Conservation (phyloP, 1,139 yeast genomes). For the Lizanozyma gosingica region DNA sequence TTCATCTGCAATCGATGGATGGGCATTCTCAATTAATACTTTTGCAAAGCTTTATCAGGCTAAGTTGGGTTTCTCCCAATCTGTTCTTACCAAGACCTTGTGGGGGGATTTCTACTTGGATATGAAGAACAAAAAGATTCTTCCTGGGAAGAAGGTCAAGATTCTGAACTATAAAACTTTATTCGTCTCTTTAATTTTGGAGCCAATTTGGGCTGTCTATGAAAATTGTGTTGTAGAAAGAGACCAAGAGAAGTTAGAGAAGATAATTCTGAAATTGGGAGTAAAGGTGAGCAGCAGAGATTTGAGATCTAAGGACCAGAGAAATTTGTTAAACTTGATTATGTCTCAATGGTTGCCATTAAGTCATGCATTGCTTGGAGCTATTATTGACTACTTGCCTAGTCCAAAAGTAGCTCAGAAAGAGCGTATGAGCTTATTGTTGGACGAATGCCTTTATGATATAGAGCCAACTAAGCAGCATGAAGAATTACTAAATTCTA, state of each 20-base stretch:
- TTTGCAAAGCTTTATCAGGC: constrained; percentile 81
- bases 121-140: constrained; percentile 78
- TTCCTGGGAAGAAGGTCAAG: constrained; percentile 46
- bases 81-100: constrained; percentile 71
- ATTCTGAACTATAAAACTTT: constrained; percentile 59
- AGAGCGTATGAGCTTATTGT: constrained; percentile 58
- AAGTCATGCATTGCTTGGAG: constrained; percentile 72
- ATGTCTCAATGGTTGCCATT: constrained; percentile 95
- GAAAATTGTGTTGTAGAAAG: constrained; percentile 58
- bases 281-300: constrained; percentile 71
- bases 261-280: constrained; percentile 62
- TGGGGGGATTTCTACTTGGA: constrained; percentile 96
- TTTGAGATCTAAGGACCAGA: constrained; percentile 68
- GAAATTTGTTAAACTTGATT: constrained; percentile 52
- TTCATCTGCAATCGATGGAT: constrained; percentile 92
- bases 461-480: constrained; percentile 34
- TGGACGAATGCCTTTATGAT: constrained; percentile 35
- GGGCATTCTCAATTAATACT: constrained; percentile 92
- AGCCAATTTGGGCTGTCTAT: constrained; percentile 89
- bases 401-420: constrained; percentile 73
- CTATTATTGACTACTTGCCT: constrained; percentile 80
- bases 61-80: constrained; percentile 77
- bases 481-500: constrained; percentile 39
- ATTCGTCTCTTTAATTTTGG: constrained; percentile 81
- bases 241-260: constrained; percentile 63